Conservation (phyloP, 345 rosid species). For the Populus davidiana region DNA sequence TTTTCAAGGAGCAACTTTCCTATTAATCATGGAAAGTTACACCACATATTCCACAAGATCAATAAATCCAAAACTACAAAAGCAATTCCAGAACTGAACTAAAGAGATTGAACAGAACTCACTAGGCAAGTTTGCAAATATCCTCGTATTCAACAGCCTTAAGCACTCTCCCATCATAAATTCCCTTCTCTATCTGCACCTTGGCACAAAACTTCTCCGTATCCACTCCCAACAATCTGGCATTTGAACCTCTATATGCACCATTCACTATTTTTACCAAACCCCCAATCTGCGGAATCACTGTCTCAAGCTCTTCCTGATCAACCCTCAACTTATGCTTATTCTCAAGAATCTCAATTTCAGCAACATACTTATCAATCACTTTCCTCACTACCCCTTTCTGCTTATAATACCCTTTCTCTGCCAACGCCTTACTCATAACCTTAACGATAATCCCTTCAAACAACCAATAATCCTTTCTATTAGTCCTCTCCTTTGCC, state of each 20-base stretch:
- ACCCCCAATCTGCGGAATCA: constrained; percentile 82
- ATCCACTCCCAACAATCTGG: constrained; percentile 73
- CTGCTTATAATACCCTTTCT: constrained; percentile 85
- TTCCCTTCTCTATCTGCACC: constrained; percentile 89
- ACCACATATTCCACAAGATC: neutral
- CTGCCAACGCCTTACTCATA: constrained; percentile 73
- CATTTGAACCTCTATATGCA: constrained; percentile 75
- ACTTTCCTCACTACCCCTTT: constrained; percentile 83
- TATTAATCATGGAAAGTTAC: neutral
- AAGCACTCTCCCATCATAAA: constrained; percentile 84
- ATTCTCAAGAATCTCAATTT: constrained; percentile 74
- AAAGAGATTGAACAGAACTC: constrained; percentile 12
- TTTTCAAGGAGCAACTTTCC: neutral
- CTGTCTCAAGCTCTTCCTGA: constrained; percentile 96
- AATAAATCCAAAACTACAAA: neutral
- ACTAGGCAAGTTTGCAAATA: constrained; percentile 67
- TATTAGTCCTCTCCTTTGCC: constrained; percentile 68
- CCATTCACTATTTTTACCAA: constrained; percentile 83
- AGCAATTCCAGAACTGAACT: neutral
- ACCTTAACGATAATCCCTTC: constrained; percentile 87
- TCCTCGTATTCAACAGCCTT: constrained; percentile 86
- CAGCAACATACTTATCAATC: constrained; percentile 80
- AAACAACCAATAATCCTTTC: constrained; percentile 87
- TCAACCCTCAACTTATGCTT: constrained; percentile 83
- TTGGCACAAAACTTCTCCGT: constrained; percentile 77